Evolutionary conservation across 1,284 basidiomycete species (phyloP), one percentile per base, ranked within the genome.

Genomic region (Pseudozyma sp.): DNA sequence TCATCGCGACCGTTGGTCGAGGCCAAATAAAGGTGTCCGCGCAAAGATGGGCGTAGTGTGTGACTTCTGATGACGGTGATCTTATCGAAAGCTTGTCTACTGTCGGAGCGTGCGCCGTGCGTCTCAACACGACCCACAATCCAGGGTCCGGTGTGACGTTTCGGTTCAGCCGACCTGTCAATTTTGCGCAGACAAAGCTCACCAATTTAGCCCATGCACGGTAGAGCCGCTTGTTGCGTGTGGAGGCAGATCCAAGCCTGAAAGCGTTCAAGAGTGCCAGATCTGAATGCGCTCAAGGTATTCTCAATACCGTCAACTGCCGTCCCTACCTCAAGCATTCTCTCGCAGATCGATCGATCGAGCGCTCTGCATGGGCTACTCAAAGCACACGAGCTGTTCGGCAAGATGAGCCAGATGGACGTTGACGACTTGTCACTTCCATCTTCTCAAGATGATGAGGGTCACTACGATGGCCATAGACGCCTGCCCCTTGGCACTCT

Each of bases 381-480:
- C 35, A 16, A 42, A 13, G 40, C 16, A 7, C 40, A 13, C 10
- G n/a, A 16, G 40, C 13, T 19, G 33, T 16, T 9, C 31, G 47
- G 35, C 48, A 33, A 19, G 24, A 61, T 63, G 52, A 59, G 53
- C 33, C 40, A 52, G 3, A 7, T 40, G 43, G 49, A 60, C 34
- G 17, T 63, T 16, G 61, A 69, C 51, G 24, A 65, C 33, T 47
- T 46, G 7, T 61, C 62, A 19, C 48, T 65, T 34, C 58, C 63
- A 8, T 55, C 67, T 29, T 55, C 67, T 29, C 17, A 52, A 40
- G 60, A 50, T 14, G 48, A 11, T 9, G 14, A 40, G 37, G n/a
- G n/a, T 13, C 16, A 13, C 16, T 7, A 24, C 24, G 16, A n/a
- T 16, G 40, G 16, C 13, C 16, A 2, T 16, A 16, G 11, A 9